A percentile compares a stretch with the other conserved stretches of the same genome.
These are phyloP conservation scores for Onygenales sp. DNA, from an alignment of 2,329 filamentous ascomycete species.

Conservation along the genomic window DNA sequence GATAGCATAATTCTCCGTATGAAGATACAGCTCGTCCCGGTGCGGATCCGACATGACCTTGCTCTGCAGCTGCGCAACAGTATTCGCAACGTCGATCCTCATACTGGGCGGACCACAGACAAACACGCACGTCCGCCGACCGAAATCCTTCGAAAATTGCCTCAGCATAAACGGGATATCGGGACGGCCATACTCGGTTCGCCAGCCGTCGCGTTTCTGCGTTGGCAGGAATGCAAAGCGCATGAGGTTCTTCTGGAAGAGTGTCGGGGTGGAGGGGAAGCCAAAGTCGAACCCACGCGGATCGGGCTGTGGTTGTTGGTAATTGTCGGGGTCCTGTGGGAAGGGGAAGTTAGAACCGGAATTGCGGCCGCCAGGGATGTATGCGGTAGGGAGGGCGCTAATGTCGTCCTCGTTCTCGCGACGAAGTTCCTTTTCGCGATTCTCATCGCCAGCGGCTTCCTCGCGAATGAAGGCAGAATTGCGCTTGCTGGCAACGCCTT, in stretches of 20 bases:
- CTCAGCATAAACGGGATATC: slow-evolving; percentile 79
- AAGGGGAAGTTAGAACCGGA: slow-evolving; percentile 8
- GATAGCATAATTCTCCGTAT: slow-evolving; percentile 90
- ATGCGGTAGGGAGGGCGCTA: slow-evolving; percentile 61
- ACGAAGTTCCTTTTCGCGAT: slow-evolving; percentile 69
- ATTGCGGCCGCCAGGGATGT: slow-evolving; percentile 12
- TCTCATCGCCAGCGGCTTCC: slow-evolving; percentile 61
- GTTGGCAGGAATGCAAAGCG: slow-evolving; percentile 70
- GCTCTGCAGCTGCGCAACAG: slow-evolving; percentile 71
- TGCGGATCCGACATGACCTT: slow-evolving; percentile 70
- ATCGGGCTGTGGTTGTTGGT: slow-evolving; percentile 32
- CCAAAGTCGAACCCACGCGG: slow-evolving; percentile 49
- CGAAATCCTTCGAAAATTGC: slow-evolving; percentile 72
- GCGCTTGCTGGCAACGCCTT: slow-evolving; percentile 75
- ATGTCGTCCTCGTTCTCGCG: slow-evolving; percentile 78
- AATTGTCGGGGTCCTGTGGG: neutral
- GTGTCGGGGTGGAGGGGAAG: slow-evolving; percentile 73
- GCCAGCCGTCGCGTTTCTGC: slow-evolving; percentile 62
- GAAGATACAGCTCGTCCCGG: slow-evolving; percentile 84
- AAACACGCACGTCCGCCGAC: slow-evolving; percentile 75
- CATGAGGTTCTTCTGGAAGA: slow-evolving; percentile 83
- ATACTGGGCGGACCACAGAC: slow-evolving; percentile 84
- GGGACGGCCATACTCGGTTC: slow-evolving; percentile 82
- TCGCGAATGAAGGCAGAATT: slow-evolving; percentile 75
- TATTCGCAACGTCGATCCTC: slow-evolving; percentile 78